These are phyloP conservation scores for Chaetomium globosum DNA, from an alignment of 2,329 filamentous ascomycete species.

Conservation along the genomic window DNA sequence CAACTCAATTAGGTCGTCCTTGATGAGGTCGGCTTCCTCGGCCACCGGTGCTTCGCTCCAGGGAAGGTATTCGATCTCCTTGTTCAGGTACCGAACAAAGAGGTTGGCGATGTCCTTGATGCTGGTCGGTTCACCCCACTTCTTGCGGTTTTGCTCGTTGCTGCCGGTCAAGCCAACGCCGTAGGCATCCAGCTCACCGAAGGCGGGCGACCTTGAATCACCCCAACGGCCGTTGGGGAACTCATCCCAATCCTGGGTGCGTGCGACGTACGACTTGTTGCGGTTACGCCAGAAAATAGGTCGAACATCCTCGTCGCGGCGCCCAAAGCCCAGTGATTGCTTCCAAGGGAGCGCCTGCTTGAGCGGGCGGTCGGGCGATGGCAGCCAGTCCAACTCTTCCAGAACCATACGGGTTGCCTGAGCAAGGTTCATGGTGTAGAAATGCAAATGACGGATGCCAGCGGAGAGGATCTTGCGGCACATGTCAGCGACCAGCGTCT, in stretches of 20 bases:
- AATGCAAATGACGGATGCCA: slow-evolving; percentile 87
- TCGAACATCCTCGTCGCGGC: slow-evolving; percentile 90
- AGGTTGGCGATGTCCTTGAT: slow-evolving; percentile 79
- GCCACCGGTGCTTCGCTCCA: slow-evolving; percentile 94
- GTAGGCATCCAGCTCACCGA: slow-evolving; percentile 92
- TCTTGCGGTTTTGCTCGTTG: slow-evolving; percentile 92
- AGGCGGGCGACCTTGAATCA: slow-evolving; percentile 92
- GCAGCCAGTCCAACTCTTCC: slow-evolving; percentile 82
- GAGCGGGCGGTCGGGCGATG: slow-evolving; percentile 73
- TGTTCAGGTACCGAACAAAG: slow-evolving; percentile 83
- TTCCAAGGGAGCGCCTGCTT: slow-evolving; percentile 96
- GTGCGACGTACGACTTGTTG: slow-evolving; percentile 91
- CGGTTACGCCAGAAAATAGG: slow-evolving; percentile 99
- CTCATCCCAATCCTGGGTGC: slow-evolving; percentile 98
- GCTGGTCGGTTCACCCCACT: slow-evolving; percentile 85
- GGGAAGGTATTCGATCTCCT: slow-evolving; percentile 78
- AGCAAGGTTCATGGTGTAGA: slow-evolving; percentile 99
- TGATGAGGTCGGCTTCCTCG: slow-evolving; percentile 77
- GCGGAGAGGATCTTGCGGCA: slow-evolving; percentile 81
- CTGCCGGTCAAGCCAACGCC: slow-evolving; percentile 91
- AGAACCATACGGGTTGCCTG: slow-evolving; percentile 92
- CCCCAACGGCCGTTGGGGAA: slow-evolving; percentile 99
- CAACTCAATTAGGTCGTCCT: slow-evolving; percentile 73
- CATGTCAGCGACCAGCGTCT: slow-evolving; percentile 83
- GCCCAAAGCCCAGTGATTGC: slow-evolving; percentile 84